Conservation (phyloP, 345 rosid species). For the Durio zibethinus region DNA sequence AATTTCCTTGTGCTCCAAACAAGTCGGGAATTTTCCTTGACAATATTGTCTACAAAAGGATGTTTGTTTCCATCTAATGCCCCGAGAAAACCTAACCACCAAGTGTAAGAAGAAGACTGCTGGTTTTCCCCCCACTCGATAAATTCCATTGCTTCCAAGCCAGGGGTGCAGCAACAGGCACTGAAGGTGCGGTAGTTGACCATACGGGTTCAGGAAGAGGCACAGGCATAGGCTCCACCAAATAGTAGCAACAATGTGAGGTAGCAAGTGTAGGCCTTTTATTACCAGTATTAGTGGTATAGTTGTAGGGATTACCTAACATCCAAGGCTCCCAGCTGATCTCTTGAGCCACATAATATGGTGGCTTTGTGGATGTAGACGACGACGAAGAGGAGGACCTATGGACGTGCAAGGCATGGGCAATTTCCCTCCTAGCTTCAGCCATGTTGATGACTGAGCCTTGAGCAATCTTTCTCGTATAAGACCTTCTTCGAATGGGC, state of each 20-base stretch:
- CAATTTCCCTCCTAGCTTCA: constrained; percentile 49
- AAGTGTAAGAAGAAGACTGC: constrained; percentile 19
- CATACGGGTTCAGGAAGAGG: constrained; percentile 34
- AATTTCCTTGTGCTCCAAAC: not conserved
- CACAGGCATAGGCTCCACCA: constrained; percentile 19
- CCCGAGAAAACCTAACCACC: constrained; percentile 34
- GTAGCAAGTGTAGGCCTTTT: not conserved
- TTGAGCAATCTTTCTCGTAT: constrained; percentile 13
- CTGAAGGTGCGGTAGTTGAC: constrained; percentile 36
- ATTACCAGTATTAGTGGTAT: too few relatives aligned
- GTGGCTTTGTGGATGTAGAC: not conserved
- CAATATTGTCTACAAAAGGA: not conserved
- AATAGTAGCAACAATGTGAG: constrained; percentile 14
- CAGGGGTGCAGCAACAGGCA: constrained; percentile 2
- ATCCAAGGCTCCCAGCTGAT: not conserved
- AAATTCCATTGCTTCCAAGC: constrained; percentile 8
- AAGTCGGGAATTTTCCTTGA: not conserved
- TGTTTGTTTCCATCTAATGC: constrained; percentile 10
- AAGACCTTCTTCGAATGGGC: constrained; percentile 20
- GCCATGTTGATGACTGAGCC: constrained; percentile 38
- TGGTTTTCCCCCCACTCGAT: constrained; percentile 24
- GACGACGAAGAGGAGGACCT: constrained; percentile 23
- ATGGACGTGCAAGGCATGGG: constrained; percentile 40
- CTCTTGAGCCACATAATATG: not conserved
- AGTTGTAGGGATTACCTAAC: not conserved